Evolutionary conservation across 78 protist species (phyloP), one percentile per base, ranked within the genome.

Genomic region (Anaeramoeba flamelloides): DNA sequence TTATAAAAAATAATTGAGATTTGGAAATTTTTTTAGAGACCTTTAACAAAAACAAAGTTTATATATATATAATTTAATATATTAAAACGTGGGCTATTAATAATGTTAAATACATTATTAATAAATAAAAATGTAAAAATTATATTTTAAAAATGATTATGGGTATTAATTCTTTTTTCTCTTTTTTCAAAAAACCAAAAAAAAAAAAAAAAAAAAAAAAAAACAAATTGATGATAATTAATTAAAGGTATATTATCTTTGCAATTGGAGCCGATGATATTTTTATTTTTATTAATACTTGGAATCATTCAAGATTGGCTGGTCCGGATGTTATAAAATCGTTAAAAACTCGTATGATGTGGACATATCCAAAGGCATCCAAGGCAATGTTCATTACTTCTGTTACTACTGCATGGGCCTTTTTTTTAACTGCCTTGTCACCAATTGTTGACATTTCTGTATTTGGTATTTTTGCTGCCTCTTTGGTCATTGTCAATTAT

Each of bases 241-340:
- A 26, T 53, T 8, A 8, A 26, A 53, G 8, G 8, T 53, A 53
- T 17, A 53, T 53, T 53, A 53, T 53, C 17, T 17, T 53, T 53
- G 69, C 69, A 8, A 53, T 53, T 53, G 69, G 69, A 53, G 69
- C 69, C 8, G 69, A 53, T 53, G 69, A 53, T 53, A 53, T 53
- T 53, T 53, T 53, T 17, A 53, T 53, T 53, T 53, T 53, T 53
- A 53, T 53, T 26, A 17, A 53, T 53, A 53, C 69, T 53, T 53
- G 69, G 69, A 53, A 53, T 53, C 69, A 53, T 17, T 53, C 69
- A 26, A 8, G 69, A 26, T 17, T 26, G 8, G 34, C 8, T 26
- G 69, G 69, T 26, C 17, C 69, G 8, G 34, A 8, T 26, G 17
- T 53, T 53, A 53, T 26, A 26, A 17, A 53, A 26, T 53, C 69